These are phyloP conservation scores for Chaetomiaceae sp. DNA, from an alignment of 2,329 filamentous ascomycete species.

Conservation along the genomic window DNA sequence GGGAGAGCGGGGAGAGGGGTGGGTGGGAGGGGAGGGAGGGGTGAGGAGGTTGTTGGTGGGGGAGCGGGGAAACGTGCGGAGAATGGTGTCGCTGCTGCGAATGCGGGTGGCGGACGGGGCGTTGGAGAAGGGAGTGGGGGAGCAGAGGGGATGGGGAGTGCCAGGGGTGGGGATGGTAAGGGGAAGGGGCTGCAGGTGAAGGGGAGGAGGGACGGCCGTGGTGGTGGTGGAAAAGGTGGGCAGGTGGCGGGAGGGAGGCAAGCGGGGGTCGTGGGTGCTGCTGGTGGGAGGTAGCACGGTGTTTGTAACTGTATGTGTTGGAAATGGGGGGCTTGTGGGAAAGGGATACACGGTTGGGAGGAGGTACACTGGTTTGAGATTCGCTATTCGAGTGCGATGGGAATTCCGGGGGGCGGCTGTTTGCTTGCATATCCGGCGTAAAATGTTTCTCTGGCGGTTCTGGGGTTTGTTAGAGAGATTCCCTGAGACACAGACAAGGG, in stretches of 20 bases:
- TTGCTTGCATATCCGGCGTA: too few species aligned
- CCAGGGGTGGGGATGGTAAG: background rate
- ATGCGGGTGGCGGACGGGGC: background rate
- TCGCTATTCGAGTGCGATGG: too few species aligned
- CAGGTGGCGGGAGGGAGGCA: background rate
- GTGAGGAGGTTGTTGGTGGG: background rate
- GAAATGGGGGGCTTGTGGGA: too few species aligned
- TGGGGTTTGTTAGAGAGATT: too few species aligned
- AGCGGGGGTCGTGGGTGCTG: background rate
- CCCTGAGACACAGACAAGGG: too few species aligned
- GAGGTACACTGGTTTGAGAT: too few species aligned
- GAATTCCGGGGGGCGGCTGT: too few species aligned
- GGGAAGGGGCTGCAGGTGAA: background rate
- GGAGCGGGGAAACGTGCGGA: background rate
- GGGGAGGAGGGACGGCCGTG: background rate
- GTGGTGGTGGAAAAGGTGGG: background rate
- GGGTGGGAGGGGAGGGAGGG: slow-evolving; percentile 3
- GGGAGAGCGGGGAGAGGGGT: slow-evolving; percentile 36
- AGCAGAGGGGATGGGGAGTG: background rate
- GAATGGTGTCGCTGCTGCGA: background rate
- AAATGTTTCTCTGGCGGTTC: too few species aligned
- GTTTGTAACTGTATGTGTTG: too few species aligned
- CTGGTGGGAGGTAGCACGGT: background rate
- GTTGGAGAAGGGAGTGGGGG: background rate
- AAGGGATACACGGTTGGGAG: too few species aligned